Base-by-base conservation (phyloP, 1,284 basidiomycete species). In the Microbotryum lychnidis-dioicae region DNA sequence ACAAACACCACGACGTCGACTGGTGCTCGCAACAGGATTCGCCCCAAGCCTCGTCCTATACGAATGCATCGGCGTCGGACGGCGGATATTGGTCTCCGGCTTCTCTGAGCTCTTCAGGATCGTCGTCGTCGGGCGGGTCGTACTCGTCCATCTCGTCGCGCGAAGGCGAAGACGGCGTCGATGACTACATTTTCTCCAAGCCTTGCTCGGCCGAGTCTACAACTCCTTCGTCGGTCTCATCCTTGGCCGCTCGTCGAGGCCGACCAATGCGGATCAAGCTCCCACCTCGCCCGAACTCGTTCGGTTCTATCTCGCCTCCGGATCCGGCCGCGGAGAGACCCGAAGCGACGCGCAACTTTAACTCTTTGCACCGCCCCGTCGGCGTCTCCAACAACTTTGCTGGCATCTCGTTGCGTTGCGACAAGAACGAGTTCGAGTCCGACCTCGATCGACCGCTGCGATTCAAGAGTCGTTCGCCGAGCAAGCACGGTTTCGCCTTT, bases 361-460 rank as follows among this genome's bases (percentile, higher is more conserved):
- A 46, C 44, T 21, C 23, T 25, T 45, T 55, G 37, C 37, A 42
- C 37, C 37, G 37, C 37, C 37, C 37, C 14, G 37, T 42, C 14
- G 37, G 37, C 37, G 37, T 42, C 54, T 55, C 44, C 49, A 44
- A 27, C 37, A 58, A 58, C 27, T 58, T 58, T 52, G 50, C 23
- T 6, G 57, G 57, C 2, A 27, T 58, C 50, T 27, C 21, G 57
- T 21, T 45, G 7, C 37, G 48, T 12, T 25, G 16, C 29, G 14
- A 14, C 27, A 25, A 51, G 50, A 27, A 46, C 20, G 48, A 48
- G 10, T 18, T 58, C 21, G 48, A 58, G 33, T 23, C 37, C 16
- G 29, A 42, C 8, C 14, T 42, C 9, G 18, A 49, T 27, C 25
- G 27, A 14, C n/a, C 57, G 27, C 45, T 58, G 21, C 18, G 50